A percentile compares a stretch with the other conserved stretches of the same genome.
Evolutionary conservation across 2,329 filamentous ascomycete genomes (phyloP).

Genomic region (Fusarium tricinctum): DNA sequence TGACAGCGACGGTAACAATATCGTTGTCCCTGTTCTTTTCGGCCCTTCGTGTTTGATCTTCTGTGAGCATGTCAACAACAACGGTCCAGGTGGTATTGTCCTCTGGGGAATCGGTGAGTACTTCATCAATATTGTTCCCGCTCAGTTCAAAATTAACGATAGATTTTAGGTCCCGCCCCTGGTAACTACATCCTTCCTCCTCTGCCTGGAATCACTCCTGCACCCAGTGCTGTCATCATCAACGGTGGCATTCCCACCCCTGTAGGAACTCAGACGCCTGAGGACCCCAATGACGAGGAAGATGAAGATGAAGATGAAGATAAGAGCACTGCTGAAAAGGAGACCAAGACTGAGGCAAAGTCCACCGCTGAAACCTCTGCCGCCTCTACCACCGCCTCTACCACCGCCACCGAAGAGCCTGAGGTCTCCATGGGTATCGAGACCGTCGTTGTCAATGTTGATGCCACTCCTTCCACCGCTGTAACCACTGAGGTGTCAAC

Average conservation of each 20-base stretch:
- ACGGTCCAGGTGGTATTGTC: conserved; percentile 7
- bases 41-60: conserved; percentile 7
- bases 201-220: conserved; percentile 12
- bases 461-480: conserved; percentile 3
- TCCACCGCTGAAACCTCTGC: conserved; percentile 1
- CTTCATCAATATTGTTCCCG: too few species aligned
- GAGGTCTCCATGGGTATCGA: conserved; percentile 5
- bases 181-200: conserved; percentile 13
- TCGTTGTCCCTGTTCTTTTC: conserved; percentile 10
- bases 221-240: conserved; percentile 6
- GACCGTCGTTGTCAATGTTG: neutral
- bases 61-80: conserved; percentile 13
- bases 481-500: neutral
- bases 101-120: conserved; percentile 16
- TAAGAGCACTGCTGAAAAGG: conserved; percentile 8
- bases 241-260: conserved; percentile 10
- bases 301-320: conserved; percentile 1
- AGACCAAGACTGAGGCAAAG: conserved; percentile 11
- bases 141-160: neutral
- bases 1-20: conserved; percentile 3
- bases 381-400: neutral
- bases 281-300: neutral
- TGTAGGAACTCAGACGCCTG: conserved; percentile 4
- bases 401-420: neutral
- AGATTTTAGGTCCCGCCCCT: neutral